Evolutionary conservation across 164 flowering plant species (phyloP).

Genomic region (Pachysandra terminalis): DNA sequence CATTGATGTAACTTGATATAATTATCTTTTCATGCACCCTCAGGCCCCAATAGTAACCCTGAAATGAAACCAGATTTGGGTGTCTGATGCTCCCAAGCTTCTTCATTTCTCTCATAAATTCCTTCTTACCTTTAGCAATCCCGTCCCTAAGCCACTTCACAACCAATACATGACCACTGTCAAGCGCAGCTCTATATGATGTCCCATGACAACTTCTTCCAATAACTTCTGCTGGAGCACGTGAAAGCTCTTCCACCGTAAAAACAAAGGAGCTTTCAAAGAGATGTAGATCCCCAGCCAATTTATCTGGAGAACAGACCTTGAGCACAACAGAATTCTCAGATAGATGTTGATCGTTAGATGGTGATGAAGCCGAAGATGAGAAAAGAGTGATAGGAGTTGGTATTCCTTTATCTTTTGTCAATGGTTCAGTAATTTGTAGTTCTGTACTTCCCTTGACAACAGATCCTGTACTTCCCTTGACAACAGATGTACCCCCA

Average conservation of each 20-base stretch:
- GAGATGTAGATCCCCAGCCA: conserved; percentile 63
- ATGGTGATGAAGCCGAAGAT: conserved; percentile 36
- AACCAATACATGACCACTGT: conserved; percentile 44
- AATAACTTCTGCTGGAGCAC: conserved; percentile 70
- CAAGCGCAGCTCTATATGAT: conserved; percentile 58
- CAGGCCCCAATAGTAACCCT: conserved; percentile 73
- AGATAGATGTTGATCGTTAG: conserved; percentile 21
- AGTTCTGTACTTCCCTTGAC: too few species aligned
- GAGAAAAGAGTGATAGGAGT: conserved; percentile 38
- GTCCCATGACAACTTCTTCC: conserved; percentile 81
- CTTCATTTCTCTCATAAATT: conserved; percentile 67
- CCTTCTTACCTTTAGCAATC: conserved; percentile 57
- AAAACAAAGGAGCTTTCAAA: conserved; percentile 50
- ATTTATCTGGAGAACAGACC: conserved; percentile 58
- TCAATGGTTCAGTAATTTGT: conserved; percentile 15
- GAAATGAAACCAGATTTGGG: conserved; percentile 60
- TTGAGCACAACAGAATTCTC: conserved; percentile 29
- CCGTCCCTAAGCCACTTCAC: conserved; percentile 75
- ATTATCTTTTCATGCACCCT: conserved; percentile 67
- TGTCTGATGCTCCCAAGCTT: conserved; percentile 71
- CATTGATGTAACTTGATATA: conserved; percentile 51
- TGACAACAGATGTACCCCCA: conserved; percentile 21
- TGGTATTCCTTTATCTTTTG: conserved; percentile 28
- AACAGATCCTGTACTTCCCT: conserved; percentile 20
- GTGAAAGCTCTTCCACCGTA: conserved; percentile 67